Base-by-base conservation (phyloP, 2,329 filamentous ascomycete genomes). In the Penicillium polonicum region DNA sequence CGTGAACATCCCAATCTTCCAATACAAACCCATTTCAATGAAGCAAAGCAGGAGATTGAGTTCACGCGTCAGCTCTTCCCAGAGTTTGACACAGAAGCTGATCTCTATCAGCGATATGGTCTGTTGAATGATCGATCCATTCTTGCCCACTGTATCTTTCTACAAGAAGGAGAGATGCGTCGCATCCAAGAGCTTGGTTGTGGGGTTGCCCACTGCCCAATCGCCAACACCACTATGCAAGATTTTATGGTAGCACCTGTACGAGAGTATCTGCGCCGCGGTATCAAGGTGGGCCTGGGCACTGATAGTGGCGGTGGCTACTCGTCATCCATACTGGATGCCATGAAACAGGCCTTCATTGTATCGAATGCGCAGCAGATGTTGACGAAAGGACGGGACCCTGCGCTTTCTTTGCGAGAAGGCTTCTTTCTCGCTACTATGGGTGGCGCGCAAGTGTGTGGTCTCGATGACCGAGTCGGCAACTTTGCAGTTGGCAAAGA, bases 21-120 rank as follows among this genome's bases (percentile, higher is more conserved):
- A 0, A 82, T 89, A 33, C 86, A 89, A 71, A 88, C 85, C 3
- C 86, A 88, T 68, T 88, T 88, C 74, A 84, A 87, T 69, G 86
- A 88, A 66, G 84, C 85, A 0, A 75, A 79, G 64, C 81, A 85
- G 58, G 86, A 88, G 68, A 83, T 86, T 52, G 62, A 74, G 1
- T 79, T 80, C 21, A 88, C 85, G 0, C 72, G 70, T 8, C 69
- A 76, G 0, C 72, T 88, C 2, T 88, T 87, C 63, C 84, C 84
- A 0, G 70, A 77, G 0, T 85, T 85, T 49, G 63, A 67, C 2
- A 84, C 78, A 53, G 85, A 88, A 68, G 83, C 79, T 0, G 84
- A 87, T 52, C 73, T 89, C 4, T 89, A 88, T 65, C 73, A 77
- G 10, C 69, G 77, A 61, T 86, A 80, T 58, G 79, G 79, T 0